Percentiles rank a stretch among this genome's conserved stretches.
Evolutionary conservation across 495 filamentous ascomycete species (phyloP).

Genomic region (Talaromyces thailandensis): DNA sequence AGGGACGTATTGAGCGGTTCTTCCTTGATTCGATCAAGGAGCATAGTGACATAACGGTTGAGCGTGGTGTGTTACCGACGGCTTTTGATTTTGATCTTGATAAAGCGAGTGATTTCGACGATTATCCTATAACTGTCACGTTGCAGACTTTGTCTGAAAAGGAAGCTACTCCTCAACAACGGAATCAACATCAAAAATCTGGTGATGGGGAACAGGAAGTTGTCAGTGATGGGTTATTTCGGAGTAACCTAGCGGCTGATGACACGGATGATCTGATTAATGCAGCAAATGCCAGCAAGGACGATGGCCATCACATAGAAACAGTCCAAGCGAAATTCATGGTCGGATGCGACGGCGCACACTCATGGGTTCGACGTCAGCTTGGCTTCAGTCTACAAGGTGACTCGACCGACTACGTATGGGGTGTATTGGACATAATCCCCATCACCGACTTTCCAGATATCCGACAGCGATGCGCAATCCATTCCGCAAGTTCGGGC

Average conservation of each 20-base stretch:
- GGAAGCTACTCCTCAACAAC: constrained; percentile 24
- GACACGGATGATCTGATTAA: constrained; percentile 49
- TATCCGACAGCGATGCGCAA: constrained; percentile 55
- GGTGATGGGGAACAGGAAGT: not conserved
- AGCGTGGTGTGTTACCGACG: constrained; percentile 36
- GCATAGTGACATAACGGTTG: constrained; percentile 22
- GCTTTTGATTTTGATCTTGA: constrained; percentile 32
- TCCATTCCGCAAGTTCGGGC: constrained; percentile 53
- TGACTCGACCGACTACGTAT: constrained; percentile 50
- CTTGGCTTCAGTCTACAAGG: constrained; percentile 45
- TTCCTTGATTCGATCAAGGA: constrained; percentile 36
- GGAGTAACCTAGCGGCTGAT: constrained; percentile 45
- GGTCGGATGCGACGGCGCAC: constrained; percentile 56
- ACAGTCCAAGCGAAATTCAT: constrained; percentile 50
- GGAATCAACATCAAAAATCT: constrained; percentile 3
- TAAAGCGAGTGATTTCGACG: constrained; percentile 29
- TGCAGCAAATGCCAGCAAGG: constrained; percentile 13
- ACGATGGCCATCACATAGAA: constrained; percentile 10
- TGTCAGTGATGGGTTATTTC: constrained; percentile 43
- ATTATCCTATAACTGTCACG: constrained; percentile 44
- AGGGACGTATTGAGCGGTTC: constrained; percentile 47
- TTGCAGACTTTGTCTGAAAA: constrained; percentile 36
- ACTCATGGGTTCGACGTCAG: constrained; percentile 47
- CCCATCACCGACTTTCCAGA: constrained; percentile 60
- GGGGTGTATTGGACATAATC: constrained; percentile 54